These are phyloP conservation scores for Colletotrichum cuscutae DNA, from an alignment of 2,329 filamentous ascomycete species.

Conservation along the genomic window DNA sequence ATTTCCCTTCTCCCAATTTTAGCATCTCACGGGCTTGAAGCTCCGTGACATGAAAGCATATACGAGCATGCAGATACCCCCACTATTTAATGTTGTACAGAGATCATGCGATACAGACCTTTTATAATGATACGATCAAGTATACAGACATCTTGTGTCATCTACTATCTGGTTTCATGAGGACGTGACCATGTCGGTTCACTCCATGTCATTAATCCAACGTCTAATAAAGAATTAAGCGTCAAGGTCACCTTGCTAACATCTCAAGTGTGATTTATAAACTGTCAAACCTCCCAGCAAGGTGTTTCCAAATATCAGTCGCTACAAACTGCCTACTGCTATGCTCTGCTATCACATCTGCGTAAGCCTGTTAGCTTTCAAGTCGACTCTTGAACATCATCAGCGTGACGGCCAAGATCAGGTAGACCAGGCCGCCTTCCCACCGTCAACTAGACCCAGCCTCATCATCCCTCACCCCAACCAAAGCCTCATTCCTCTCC, in stretches of 20 bases:
- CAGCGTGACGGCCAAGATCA: background rate
- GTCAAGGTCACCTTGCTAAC: background rate
- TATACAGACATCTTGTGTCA: background rate
- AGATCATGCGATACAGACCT: constrained; percentile 7
- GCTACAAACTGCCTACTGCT: background rate
- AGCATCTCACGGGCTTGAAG: background rate
- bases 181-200: background rate
- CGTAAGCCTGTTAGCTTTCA: background rate
- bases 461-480: background rate
- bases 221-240: background rate
- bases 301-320: background rate
- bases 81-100: background rate
- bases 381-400: background rate
- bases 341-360: background rate
- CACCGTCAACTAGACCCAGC: constrained; percentile 1
- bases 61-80: constrained; percentile 28
- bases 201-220: background rate
- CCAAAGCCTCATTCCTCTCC: background rate
- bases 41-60: constrained; percentile 4
- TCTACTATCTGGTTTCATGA: background rate
- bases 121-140: constrained; percentile 14
- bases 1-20: background rate
- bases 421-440: background rate
- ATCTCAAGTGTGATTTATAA: background rate
- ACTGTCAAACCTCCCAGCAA: background rate